Percentiles rank a stretch among this genome's conserved stretches.
These are phyloP conservation scores for Capronia epimyces DNA, from an alignment of 2,329 filamentous ascomycete genomes.

Conservation along the genomic window DNA sequence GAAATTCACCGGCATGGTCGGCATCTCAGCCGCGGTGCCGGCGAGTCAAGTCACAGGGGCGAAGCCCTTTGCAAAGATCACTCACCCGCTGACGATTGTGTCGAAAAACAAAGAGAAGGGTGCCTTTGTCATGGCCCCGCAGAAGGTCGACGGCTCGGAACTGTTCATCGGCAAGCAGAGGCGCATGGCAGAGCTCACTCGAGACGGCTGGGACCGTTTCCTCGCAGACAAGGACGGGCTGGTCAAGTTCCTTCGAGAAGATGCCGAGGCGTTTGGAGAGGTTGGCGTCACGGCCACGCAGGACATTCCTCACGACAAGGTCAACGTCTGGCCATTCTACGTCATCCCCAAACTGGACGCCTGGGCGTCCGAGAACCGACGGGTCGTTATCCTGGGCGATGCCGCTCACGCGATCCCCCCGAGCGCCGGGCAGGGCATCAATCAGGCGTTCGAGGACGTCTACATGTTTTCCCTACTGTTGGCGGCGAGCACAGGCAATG, in stretches of 20 bases:
- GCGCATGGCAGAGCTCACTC: conserved; percentile 32
- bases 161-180: conserved; percentile 37
- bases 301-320: conserved; percentile 17
- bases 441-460: conserved; percentile 53
- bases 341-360: conserved; percentile 44
- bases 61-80: conserved; percentile 10
- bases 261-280: conserved; percentile 16
- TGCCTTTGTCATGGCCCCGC: conserved; percentile 38
- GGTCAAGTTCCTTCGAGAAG: conserved; percentile 21
- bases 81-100: conserved; percentile 17
- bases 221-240: conserved; percentile 31
- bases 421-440: conserved; percentile 51
- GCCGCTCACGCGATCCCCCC: conserved; percentile 54
- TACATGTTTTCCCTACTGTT: conserved; percentile 45
- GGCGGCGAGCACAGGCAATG: no score
- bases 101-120: conserved; percentile 28
- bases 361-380: conserved; percentile 48
- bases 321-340: conserved; percentile 48
- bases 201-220: conserved; percentile 34
- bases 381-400: conserved; percentile 53
- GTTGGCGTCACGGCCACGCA: conserved; percentile 14
- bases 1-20: conserved; percentile 48
- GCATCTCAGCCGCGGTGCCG: conserved; percentile 33
- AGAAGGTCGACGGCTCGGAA: conserved; percentile 34
- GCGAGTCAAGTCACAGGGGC: conserved; percentile 11